phyloP scores from a whole-genome alignment of 768 basidiomycete species.

The Lactarius hatsudake region DNA sequence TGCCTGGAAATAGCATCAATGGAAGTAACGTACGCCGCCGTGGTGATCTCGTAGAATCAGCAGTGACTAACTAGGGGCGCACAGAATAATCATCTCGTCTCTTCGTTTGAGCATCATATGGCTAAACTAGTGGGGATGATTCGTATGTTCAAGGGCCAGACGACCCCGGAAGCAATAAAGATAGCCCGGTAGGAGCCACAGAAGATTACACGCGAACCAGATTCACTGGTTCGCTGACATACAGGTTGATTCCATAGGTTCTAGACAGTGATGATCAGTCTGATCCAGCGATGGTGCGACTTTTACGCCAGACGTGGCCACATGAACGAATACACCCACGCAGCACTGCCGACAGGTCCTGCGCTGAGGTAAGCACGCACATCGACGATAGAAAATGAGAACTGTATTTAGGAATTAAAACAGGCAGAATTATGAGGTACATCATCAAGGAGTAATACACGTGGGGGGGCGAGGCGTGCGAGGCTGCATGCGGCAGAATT shows the following conservation, averaged over 20 bases:
- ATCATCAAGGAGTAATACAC: constrained; percentile 25
- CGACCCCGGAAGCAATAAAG: neutral
- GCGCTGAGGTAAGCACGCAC: neutral
- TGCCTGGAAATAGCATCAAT: neutral
- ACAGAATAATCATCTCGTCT: neutral
- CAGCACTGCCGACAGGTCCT: no score
- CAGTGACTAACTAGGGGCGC: neutral
- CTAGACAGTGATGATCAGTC: constrained; percentile 1
- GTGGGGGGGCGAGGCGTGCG: constrained; percentile 21
- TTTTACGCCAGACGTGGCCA: constrained; percentile 1
- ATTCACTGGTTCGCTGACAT: neutral
- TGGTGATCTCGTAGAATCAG: neutral
- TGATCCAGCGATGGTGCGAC: neutral
- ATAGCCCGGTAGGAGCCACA: neutral
- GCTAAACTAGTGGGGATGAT: neutral
- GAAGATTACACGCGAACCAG: neutral
- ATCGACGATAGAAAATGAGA: neutral
- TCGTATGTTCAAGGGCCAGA: neutral
- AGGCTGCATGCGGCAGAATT: constrained; percentile 13
- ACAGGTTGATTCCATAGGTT: neutral
- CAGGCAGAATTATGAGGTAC: constrained; percentile 21
- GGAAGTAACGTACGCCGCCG: neutral
- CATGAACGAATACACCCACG: neutral
- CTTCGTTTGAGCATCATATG: neutral
- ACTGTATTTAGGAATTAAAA: constrained; percentile 16